Evolutionary conservation across 306 rosid species (phyloP), one percentile per base, ranked within the genome.

Genomic region (Hylodesmum podocarpum): DNA sequence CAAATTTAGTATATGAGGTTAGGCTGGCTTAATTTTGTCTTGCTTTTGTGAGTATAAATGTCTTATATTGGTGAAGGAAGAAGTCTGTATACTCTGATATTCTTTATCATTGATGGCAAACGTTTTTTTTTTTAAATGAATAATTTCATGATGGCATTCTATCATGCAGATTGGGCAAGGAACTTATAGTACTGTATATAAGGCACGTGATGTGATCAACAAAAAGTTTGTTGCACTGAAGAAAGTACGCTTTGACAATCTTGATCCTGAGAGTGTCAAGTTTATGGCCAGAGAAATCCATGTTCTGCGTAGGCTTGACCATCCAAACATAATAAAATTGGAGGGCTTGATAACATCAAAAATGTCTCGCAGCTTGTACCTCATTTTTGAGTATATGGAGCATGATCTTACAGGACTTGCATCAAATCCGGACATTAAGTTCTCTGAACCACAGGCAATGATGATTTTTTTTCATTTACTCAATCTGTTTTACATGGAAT

Each of bases 261-360:
- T 92, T 43, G 98, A 96, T 82, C 81, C 85, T 2, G 99, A 96
- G 85, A 96, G 99, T 76, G 96, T 96, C 80, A 91, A 87, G 88
- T 96, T 96, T 76, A 96, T 96, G 99, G 97, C 99, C 61, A 85
- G 99, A 78, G 99, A 92, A 86, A 96, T 96, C 77, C 84, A 89
- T 84, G 80, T 96, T 79, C 83, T 96, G 61, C 97, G 99, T 49
- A 84, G 89, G 84, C 97, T 95, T 13, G 85, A 92, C 78, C 99
- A 95, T 83, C 97, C 91, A 47, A 92, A 96, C 78, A 78, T 96
- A 25, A 91, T 96, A 70, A 92, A 92, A 83, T 78, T 96, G 84
- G 94, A 92, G 79, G 93, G 97, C 37, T 85, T 96, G 91, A 91
- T 96, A 82, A 86, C 99, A 0, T 88, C 99, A 4, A 78, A 71